Percentiles rank a stretch among this genome's conserved stretches.
Conservation (phyloP, 1,284 basidiomycete species). For the Ceratobasidium sp. region DNA sequence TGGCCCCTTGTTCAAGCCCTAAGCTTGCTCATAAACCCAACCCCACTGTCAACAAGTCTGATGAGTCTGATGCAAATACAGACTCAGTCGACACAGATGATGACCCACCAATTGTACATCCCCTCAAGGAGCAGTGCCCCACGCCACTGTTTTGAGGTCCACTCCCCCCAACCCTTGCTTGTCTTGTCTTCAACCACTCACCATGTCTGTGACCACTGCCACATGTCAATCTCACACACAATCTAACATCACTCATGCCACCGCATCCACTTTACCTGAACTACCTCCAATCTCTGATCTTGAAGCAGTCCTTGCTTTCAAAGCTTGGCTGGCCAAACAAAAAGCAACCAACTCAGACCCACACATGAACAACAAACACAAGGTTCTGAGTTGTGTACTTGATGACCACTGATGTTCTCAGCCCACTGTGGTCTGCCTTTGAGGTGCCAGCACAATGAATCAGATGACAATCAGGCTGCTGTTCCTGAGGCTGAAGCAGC, state of each 20-base stretch:
- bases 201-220: too few species aligned
- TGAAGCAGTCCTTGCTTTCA: background rate
- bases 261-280: background rate
- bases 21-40: background rate
- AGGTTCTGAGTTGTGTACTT: background rate
- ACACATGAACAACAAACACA: background rate
- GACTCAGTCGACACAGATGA: background rate
- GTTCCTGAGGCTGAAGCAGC: conserved; percentile 5
- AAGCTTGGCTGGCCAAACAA: background rate
- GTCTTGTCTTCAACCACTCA: background rate
- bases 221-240: too few species aligned
- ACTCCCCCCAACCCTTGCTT: background rate
- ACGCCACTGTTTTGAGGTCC: too few species aligned
- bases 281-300: background rate
- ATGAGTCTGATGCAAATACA: background rate
- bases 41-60: background rate
- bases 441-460: background rate
- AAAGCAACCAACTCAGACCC: background rate
- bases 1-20: too few species aligned
- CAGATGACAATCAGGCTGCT: conserved; percentile 16
- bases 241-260: background rate
- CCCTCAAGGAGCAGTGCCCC: background rate
- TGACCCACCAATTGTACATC: background rate
- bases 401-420: background rate
- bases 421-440: too few species aligned